A percentile compares a stretch with the other conserved stretches of the same genome.
These are phyloP conservation scores for Pythium scleroteichum DNA, from an alignment of 352 stramenopile species.

Conservation along the genomic window DNA sequence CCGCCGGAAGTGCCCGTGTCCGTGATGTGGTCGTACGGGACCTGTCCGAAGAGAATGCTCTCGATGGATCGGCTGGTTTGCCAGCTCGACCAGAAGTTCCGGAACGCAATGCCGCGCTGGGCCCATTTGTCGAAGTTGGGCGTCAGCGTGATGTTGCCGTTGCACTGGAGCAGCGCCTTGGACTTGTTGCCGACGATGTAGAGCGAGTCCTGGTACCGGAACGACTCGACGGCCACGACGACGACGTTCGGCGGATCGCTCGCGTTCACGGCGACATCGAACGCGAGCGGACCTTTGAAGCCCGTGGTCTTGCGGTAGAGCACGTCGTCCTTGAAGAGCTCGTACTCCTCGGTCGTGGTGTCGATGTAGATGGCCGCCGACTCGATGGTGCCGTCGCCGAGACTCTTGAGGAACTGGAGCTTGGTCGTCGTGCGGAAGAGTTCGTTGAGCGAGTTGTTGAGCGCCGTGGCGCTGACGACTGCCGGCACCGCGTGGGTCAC, in stretches of 20 bases:
- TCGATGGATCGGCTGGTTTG: constrained; percentile 55
- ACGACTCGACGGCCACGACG: constrained; percentile 51
- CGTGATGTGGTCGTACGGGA: constrained; percentile 41
- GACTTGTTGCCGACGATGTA: constrained; percentile 41
- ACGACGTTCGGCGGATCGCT: constrained; percentile 47
- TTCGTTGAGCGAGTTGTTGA: constrained; percentile 20
- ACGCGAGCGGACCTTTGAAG: constrained; percentile 43
- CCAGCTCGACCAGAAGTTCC: constrained; percentile 61
- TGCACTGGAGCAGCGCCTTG: constrained; percentile 7
- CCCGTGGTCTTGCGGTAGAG: constrained; percentile 37
- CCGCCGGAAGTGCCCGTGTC: constrained; percentile 40
- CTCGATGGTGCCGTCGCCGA: neutral
- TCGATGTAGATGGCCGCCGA: constrained; percentile 32
- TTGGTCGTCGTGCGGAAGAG: constrained; percentile 12
- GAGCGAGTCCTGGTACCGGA: constrained; percentile 50
- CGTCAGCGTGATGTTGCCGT: constrained; percentile 45
- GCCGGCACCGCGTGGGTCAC: constrained; percentile 3
- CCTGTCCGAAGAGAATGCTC: constrained; percentile 49
- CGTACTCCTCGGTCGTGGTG: constrained; percentile 41
- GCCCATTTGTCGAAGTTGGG: constrained; percentile 54
- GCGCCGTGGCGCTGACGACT: neutral
- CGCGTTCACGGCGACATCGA: constrained; percentile 37
- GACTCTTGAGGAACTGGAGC: constrained; percentile 7
- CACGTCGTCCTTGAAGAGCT: constrained; percentile 33
- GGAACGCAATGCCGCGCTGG: constrained; percentile 44